Base-by-base conservation (phyloP, 2,329 filamentous ascomycete species). In the Aspergillus sp. region DNA sequence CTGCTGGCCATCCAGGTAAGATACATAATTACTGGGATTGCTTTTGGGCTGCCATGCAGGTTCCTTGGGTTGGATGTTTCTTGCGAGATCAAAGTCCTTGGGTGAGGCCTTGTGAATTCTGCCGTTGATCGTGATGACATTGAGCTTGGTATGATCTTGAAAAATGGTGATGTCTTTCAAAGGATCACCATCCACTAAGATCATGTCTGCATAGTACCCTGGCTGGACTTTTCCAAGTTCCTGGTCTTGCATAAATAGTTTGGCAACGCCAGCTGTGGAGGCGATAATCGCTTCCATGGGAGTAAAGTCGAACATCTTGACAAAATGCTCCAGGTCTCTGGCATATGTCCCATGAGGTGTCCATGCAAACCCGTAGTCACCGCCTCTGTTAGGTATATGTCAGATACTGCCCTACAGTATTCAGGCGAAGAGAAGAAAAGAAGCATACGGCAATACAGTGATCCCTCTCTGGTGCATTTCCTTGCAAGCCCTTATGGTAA, bases 351-450 rank as follows among this genome's bases (percentile, higher is more conserved):
- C 72, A 39, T 75, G 72, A 0, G 71, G 72, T 0, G 68, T 70
- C 72, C 71, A 75, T 1, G 72, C 67, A 45, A 75, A 74, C 3
- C 72, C 71, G 41, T 73, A 76, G 49, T 74, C 71, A 19, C 67
- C 52, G n/a, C 10, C 29, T 6, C 30, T n/a, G 28, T 10, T 38
- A 8, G 39, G 46, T 51, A 7, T 19, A 30, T 5, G 10, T 30
- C 7, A n/a, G 41, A 19, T 19, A 19, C 19, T 19, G 19, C 19
- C 19, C 7, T 19, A 10, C 7, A 10, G 29, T 42, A 10, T 10
- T 7, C 6, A 30, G 41, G 28, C 6, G 5, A 30, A 32, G 29
- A 3, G 28, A 29, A 42, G 41, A 29, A 30, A 49, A 5, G 6
- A 42, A 9, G 51, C 71, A 29, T 71, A 70, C 8, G 73, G 73